Evolutionary conservation across 179 eudicot genomes (phyloP).

Genomic region (Actinidia polygama): DNA sequence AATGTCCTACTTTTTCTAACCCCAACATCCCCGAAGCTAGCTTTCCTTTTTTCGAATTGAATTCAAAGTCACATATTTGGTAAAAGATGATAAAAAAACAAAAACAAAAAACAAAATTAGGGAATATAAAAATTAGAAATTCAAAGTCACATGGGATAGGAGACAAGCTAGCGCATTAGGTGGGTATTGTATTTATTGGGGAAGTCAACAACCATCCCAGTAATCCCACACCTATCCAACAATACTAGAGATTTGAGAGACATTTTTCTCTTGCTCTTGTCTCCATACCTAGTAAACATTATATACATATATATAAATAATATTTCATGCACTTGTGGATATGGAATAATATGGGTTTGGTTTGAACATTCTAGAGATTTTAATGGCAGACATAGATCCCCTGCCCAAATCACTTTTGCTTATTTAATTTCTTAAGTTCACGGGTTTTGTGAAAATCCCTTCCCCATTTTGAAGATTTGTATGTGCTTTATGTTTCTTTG

Average conservation of each 20-base stretch:
- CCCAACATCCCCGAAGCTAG: too few species aligned
- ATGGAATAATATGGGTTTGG: not conserved
- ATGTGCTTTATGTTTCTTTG: too few species aligned
- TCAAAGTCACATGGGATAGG: conserved; percentile 1
- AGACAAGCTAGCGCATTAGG: not conserved
- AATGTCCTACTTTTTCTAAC: too few species aligned
- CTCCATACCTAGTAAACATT: not conserved
- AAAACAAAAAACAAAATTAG: not conserved
- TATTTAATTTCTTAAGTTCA: too few species aligned
- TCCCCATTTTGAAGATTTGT: too few species aligned
- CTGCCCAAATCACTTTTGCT: too few species aligned
- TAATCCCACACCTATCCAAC: not conserved
- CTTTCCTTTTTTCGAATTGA: not conserved
- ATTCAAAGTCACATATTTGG: not conserved
- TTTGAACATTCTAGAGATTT: not conserved
- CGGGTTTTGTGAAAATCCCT: too few species aligned
- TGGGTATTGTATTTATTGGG: not conserved
- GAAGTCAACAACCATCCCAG: not conserved
- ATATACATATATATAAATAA: not conserved
- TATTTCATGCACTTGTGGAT: not conserved
- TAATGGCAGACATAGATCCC: not conserved
- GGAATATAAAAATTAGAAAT: not conserved
- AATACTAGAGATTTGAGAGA: not conserved
- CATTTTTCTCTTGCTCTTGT: not conserved
- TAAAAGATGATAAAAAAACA: not conserved